These are phyloP conservation scores for Juncus effusus DNA, from an alignment of 176 grass and related monocot species.

Conservation along the genomic window DNA sequence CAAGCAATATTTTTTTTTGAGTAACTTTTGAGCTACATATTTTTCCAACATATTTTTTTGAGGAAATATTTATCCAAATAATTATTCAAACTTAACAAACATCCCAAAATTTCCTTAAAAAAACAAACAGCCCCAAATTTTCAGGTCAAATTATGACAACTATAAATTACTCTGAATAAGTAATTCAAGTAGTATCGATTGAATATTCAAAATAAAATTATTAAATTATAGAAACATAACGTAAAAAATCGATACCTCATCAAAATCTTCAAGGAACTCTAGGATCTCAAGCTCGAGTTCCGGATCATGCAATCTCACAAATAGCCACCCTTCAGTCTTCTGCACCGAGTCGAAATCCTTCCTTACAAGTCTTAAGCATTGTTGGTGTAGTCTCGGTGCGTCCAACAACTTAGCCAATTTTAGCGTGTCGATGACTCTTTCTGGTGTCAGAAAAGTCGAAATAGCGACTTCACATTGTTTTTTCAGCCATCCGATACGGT, in stretches of 20 bases:
- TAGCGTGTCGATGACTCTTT: slow-evolving; percentile 56
- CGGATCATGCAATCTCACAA: slow-evolving; percentile 57
- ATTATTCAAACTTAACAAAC: not conserved
- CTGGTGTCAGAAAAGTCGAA: slow-evolving; percentile 45
- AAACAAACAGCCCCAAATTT: no score
- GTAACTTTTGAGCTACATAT: not conserved
- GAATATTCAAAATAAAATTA: not conserved
- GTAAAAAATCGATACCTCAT: slow-evolving; percentile 32
- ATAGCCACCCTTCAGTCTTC: slow-evolving; percentile 67
- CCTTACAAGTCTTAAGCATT: slow-evolving; percentile 52
- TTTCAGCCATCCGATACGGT: slow-evolving; percentile 77
- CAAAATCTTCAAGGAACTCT: slow-evolving; percentile 43
- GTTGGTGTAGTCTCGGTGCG: slow-evolving; percentile 53
- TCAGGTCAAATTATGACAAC: no score
- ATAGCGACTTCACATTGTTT: slow-evolving; percentile 40
- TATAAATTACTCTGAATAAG: no score
- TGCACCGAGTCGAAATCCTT: slow-evolving; percentile 50
- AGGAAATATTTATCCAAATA: not conserved
- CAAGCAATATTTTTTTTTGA: not conserved
- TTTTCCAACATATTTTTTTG: not conserved
- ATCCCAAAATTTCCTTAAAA: no score
- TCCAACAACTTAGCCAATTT: slow-evolving; percentile 81
- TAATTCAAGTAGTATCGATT: no score
- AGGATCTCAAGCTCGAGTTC: slow-evolving; percentile 58
- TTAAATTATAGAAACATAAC: not conserved